phyloP scores from a whole-genome alignment of 2,329 filamentous ascomycete genomes.

The Phoma sp. region DNA sequence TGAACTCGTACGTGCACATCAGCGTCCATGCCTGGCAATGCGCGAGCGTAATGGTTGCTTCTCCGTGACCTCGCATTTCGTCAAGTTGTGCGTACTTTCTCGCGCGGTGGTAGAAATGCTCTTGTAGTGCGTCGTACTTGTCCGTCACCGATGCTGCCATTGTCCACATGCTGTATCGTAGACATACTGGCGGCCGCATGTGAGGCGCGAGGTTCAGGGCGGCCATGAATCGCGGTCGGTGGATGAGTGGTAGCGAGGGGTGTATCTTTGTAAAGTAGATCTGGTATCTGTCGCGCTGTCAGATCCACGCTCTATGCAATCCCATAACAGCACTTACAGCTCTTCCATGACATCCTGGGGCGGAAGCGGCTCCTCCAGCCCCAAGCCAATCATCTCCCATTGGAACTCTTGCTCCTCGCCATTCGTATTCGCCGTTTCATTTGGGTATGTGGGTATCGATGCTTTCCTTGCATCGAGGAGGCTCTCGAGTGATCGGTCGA shows the following conservation, averaged over 20 bases:
- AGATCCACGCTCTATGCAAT: background rate
- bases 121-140: conserved; percentile 79
- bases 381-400: conserved; percentile 87
- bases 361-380: conserved; percentile 82
- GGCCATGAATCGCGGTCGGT: conserved; percentile 84
- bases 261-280: conserved; percentile 93
- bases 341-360: conserved; percentile 84
- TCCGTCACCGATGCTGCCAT: conserved; percentile 85
- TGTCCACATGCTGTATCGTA: conserved; percentile 97
- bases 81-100: conserved; percentile 91
- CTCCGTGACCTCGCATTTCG: conserved; percentile 90
- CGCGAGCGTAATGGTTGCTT: conserved; percentile 83
- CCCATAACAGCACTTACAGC: conserved; percentile 62
- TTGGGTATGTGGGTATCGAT: conserved; percentile 27
- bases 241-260: conserved; percentile 84
- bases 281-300: conserved; percentile 65
- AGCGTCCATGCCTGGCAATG: conserved; percentile 87
- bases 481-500: conserved; percentile 7
- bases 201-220: conserved; percentile 89
- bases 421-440: conserved; percentile 21
- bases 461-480: conserved; percentile 27
- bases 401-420: conserved; percentile 59
- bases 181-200: conserved; percentile 82
- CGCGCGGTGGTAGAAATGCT: conserved; percentile 87
- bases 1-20: conserved; percentile 88